Conservation (phyloP, 345 rosid species). For the Nephelium lappaceum region DNA sequence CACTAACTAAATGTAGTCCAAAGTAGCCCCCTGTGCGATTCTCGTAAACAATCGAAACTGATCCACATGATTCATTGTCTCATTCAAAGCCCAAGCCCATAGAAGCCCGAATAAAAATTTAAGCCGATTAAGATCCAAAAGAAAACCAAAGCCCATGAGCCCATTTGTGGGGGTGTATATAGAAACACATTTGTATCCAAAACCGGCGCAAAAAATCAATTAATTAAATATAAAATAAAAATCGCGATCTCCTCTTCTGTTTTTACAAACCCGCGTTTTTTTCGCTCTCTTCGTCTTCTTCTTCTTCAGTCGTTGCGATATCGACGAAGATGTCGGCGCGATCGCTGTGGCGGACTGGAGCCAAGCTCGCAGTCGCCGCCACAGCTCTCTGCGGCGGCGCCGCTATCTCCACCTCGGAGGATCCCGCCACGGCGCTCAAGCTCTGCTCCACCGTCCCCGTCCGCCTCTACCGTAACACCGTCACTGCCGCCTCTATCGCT, state of each 20-base stretch:
- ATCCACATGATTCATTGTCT: not conserved
- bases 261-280: not conserved
- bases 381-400: constrained; percentile 68
- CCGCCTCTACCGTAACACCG: constrained; percentile 69
- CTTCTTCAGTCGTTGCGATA: not conserved
- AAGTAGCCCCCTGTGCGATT: not conserved
- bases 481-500: constrained; percentile 83
- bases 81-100: not conserved
- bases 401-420: constrained; percentile 63
- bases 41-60: not conserved
- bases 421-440: constrained; percentile 69
- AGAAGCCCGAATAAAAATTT: too few species aligned
- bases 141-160: not conserved
- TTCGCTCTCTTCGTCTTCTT: constrained; percentile 11
- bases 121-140: too few species aligned
- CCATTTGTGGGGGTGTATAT: not conserved
- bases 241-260: not conserved
- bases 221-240: too few species aligned
- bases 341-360: constrained; percentile 63
- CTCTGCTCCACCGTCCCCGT: constrained; percentile 78
- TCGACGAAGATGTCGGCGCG: constrained; percentile 60
- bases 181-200: not conserved
- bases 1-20: too few species aligned
- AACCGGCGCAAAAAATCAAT: not conserved
- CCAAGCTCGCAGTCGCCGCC: constrained; percentile 56